phyloP scores from a whole-genome alignment of 2,329 filamentous ascomycete species.

The Herpotrichia juniperi region DNA sequence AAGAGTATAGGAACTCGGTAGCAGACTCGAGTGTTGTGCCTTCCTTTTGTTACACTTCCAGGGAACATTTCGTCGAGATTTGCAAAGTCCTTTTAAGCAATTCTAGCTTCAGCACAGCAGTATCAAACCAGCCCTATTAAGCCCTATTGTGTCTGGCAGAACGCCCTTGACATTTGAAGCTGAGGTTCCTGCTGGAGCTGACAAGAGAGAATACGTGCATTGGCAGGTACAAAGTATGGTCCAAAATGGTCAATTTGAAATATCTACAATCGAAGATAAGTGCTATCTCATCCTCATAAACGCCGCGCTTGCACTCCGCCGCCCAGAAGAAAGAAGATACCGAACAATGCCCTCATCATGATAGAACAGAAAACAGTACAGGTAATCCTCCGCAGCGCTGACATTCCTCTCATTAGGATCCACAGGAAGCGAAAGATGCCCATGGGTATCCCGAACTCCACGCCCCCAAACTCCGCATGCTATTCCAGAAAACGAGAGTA shows the following conservation, averaged over 20 bases:
- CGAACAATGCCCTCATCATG: background rate
- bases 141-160: too few relatives aligned
- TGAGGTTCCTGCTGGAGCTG: background rate
- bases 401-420: conserved; percentile 2
- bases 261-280: conserved; percentile 16
- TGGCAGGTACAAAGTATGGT: conserved; percentile 1
- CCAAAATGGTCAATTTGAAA: conserved; percentile 3
- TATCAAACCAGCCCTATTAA: too few relatives aligned
- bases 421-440: conserved; percentile 6
- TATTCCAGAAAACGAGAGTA: background rate
- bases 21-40: too few relatives aligned
- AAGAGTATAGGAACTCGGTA: too few relatives aligned
- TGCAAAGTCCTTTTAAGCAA: too few relatives aligned
- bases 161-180: too few relatives aligned
- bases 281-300: conserved; percentile 3
- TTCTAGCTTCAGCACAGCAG: too few relatives aligned
- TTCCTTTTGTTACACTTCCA: too few relatives aligned
- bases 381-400: background rate
- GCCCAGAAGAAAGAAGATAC: conserved; percentile 4
- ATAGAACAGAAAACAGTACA: conserved; percentile 3
- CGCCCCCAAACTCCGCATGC: background rate
- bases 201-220: background rate
- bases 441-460: conserved; percentile 11
- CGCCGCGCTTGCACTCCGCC: background rate
- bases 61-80: too few relatives aligned